phyloP scores from a whole-genome alignment of 805 yeast species.

The Torulaspora gathmanii region DNA sequence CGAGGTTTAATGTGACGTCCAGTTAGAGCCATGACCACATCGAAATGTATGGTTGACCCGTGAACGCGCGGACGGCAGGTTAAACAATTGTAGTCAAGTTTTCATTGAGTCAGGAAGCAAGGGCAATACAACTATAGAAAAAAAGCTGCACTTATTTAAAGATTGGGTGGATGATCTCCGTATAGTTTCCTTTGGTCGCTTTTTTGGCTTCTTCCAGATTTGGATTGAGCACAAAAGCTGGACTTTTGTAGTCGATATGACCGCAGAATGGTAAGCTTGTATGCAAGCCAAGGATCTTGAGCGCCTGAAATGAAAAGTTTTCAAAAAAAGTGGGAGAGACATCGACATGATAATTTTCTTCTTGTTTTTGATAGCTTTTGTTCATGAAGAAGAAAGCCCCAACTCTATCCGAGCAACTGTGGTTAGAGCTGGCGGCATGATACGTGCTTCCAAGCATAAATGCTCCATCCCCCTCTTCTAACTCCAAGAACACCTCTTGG shows the following conservation, averaged over 20 bases:
- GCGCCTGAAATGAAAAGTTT: constrained; percentile 7
- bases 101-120: no score
- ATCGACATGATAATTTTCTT: constrained; percentile 26
- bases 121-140: no score
- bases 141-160: neutral
- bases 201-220: constrained; percentile 4
- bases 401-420: constrained; percentile 30
- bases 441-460: constrained; percentile 33
- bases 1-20: no score
- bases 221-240: constrained; percentile 10
- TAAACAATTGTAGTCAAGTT: no score
- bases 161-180: constrained; percentile 5
- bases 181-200: constrained; percentile 6
- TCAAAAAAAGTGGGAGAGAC: neutral
- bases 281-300: constrained; percentile 11
- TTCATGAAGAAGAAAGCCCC: constrained; percentile 31
- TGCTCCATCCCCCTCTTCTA: constrained; percentile 33
- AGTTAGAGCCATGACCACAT: no score
- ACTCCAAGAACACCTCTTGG: constrained; percentile 26
- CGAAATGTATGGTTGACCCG: no score
- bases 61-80: no score
- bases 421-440: constrained; percentile 35
- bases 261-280: constrained; percentile 16
- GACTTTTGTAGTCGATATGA: constrained; percentile 14
- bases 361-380: constrained; percentile 29